Conservation (phyloP, 257 asterid species). For the Cynanchum wilfordii region DNA sequence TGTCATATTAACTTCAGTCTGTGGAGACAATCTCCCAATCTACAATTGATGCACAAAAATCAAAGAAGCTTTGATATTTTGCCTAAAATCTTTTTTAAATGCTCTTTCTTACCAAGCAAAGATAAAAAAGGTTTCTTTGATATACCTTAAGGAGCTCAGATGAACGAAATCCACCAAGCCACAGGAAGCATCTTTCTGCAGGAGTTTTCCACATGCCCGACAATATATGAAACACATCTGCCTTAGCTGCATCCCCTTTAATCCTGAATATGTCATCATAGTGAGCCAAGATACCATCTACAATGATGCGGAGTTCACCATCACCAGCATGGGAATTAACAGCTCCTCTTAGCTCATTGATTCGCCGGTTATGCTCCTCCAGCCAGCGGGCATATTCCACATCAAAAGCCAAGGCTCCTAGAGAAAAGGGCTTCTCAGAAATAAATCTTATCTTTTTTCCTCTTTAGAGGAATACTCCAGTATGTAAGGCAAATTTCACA, state of each 20-base stretch:
- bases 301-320: slow-evolving; percentile 87
- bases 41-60: no score
- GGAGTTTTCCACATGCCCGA: slow-evolving; percentile 99
- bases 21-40: background rate
- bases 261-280: slow-evolving; percentile 86
- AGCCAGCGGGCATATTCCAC: slow-evolving; percentile 97
- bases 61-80: no score
- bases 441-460: background rate
- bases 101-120: no score
- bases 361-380: slow-evolving; percentile 85
- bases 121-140: no score
- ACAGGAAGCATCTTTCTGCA: slow-evolving; percentile 90
- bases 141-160: slow-evolving; percentile 86
- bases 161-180: slow-evolving; percentile 98
- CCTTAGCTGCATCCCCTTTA: slow-evolving; percentile 90
- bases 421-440: slow-evolving; percentile 23
- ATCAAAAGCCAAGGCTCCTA: slow-evolving; percentile 97
- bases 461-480: background rate
- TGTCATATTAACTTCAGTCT: background rate
- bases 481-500: background rate
- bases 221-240: slow-evolving; percentile 88
- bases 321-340: slow-evolving; percentile 93
- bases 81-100: no score
- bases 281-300: slow-evolving; percentile 79
- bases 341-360: slow-evolving; percentile 91